Base-by-base conservation (phyloP, 1,284 basidiomycete genomes). In the Lentinula novae-zelandiae region DNA sequence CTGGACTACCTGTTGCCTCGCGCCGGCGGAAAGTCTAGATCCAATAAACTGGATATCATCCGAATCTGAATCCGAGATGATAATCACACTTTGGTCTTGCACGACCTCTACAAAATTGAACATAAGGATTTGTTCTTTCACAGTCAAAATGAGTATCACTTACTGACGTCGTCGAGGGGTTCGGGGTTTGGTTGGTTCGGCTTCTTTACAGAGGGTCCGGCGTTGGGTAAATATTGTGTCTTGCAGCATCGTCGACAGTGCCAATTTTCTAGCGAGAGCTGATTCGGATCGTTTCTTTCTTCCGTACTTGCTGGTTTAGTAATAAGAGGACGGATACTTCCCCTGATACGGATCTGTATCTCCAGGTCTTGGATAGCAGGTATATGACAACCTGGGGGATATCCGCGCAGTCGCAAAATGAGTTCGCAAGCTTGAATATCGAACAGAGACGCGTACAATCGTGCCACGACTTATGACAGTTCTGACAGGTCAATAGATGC, bases 401-500 rank as follows among this genome's bases (percentile, higher is more conserved):
- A 8, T 53, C 8, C 20, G 13, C n/a, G 6, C 17, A n/a, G 7
- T 5, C 17, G 15, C 7, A 9, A 8, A 9, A 20, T 22, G 53
- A 27, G 46, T 48, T 46, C 7, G 8, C 31, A 40, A 31, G 12
- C 12, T 27, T 38, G 51, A 34, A n/a, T 33, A 27, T 31, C 12
- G 17, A 20, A 58, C 5, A 42, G 39, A 51, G 44, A 20, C 2
- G 12, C 42, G 58, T 63, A 61, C 64, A 44, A 44, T 60, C 50
- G 39, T 65, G 64, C 61, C 62, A 65, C 12, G 40, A 53, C 36
- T 57, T 58, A 3, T 39, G 59, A 44, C 64, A 65, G 9, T 55
- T 34, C 20, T 20, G 51, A 44, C 64, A 65, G 1, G 46, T 52
- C 2, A 65, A 33, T 5, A 65, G 36, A 42, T 61, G 58, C 4